These are phyloP conservation scores for Solanum aculeatissimum DNA, from an alignment of 305 asterid species.

Conservation along the genomic window DNA sequence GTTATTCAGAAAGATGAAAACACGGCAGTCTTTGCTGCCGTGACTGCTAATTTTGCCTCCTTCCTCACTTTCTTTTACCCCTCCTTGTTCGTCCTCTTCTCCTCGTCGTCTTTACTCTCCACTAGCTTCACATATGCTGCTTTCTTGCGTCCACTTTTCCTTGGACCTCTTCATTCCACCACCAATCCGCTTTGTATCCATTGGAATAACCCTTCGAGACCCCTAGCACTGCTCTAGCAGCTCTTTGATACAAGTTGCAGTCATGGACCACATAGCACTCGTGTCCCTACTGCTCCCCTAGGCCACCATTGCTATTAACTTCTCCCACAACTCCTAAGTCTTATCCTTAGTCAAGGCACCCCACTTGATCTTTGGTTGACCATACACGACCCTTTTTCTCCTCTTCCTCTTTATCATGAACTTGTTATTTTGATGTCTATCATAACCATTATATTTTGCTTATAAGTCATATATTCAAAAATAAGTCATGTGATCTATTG, in stretches of 20 bases:
- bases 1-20: not conserved
- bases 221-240: not conserved
- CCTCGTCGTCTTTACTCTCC: not conserved
- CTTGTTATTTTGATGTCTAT: not conserved
- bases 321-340: not conserved
- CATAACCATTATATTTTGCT: not conserved
- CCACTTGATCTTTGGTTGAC: not conserved
- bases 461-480: not conserved
- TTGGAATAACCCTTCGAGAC: not conserved
- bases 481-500: not conserved
- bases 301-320: not conserved
- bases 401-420: not conserved
- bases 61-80: not conserved
- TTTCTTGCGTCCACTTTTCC: not conserved
- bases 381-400: not conserved
- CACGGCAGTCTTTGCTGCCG: not conserved
- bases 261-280: not conserved
- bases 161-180: not conserved
- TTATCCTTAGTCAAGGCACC: not conserved
- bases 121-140: not conserved
- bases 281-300: not conserved
- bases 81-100: not conserved
- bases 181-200: not conserved
- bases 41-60: not conserved
- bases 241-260: not conserved